These are phyloP conservation scores for Colletotrichum sansevieriae DNA, from an alignment of 2,329 filamentous ascomycete species.

Conservation along the genomic window DNA sequence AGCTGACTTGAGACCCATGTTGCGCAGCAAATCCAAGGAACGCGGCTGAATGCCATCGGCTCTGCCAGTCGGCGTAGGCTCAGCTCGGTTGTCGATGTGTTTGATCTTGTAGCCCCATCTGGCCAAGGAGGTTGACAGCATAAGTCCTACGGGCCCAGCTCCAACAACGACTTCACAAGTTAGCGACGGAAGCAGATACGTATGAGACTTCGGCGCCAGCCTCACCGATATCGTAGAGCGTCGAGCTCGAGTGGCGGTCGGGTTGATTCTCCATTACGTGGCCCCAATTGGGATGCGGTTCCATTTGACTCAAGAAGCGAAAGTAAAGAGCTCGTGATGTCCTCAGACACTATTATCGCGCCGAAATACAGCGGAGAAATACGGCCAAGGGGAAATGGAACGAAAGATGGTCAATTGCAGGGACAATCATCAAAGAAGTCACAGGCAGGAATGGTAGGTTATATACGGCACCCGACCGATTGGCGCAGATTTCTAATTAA, in stretches of 20 bases:
- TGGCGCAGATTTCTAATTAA: conserved; percentile 17
- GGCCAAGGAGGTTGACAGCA: conserved; percentile 88
- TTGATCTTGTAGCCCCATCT: conserved; percentile 96
- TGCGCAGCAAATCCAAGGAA: conserved; percentile 86
- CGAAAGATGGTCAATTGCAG: neutral
- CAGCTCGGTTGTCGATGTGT: conserved; percentile 90
- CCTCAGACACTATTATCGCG: neutral
- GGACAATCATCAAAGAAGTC: neutral
- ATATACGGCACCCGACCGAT: conserved; percentile 21
- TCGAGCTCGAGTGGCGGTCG: conserved; percentile 28
- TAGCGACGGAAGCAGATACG: neutral
- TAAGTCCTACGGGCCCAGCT: conserved; percentile 88
- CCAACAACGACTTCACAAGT: conserved; percentile 79
- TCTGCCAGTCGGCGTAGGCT: conserved; percentile 86
- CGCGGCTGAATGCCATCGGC: conserved; percentile 94
- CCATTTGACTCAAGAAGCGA: neutral
- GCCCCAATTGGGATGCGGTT: neutral
- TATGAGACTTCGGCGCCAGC: neutral
- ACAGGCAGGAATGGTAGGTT: neutral
- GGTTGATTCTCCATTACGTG: conserved; percentile 35
- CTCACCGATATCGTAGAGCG: conserved; percentile 61
- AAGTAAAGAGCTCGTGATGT: neutral
- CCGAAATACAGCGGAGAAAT: neutral
- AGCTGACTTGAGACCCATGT: conserved; percentile 88
- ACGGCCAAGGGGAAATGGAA: neutral